A percentile compares a stretch with the other conserved stretches of the same genome.
Evolutionary conservation across 352 stramenopile species (phyloP).

Genomic region (Phytophthora boehmeriae): DNA sequence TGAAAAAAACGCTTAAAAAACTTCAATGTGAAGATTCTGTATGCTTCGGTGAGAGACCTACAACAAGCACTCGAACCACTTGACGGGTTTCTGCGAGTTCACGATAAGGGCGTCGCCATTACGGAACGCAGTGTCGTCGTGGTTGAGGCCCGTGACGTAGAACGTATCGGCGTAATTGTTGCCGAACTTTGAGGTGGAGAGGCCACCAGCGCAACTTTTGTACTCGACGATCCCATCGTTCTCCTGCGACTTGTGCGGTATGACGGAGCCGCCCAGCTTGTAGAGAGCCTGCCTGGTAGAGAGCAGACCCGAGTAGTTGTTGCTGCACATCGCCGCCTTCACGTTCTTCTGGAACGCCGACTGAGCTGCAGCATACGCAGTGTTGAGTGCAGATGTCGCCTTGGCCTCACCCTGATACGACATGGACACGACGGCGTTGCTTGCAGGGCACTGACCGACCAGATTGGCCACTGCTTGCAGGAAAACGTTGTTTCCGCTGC

Average conservation of each 20-base stretch:
- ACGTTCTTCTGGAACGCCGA: conserved; percentile 34
- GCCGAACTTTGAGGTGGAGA: conserved; percentile 39
- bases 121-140: conserved; percentile 44
- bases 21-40: too few relatives aligned
- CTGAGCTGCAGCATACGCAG: conserved; percentile 33
- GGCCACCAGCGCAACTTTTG: conserved; percentile 39
- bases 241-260: conserved; percentile 36
- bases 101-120: conserved; percentile 40
- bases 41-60: too few relatives aligned
- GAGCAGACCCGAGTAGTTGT: conserved; percentile 41
- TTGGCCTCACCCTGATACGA: conserved; percentile 32
- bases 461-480: conserved; percentile 36
- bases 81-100: conserved; percentile 41
- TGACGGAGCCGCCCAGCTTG: conserved; percentile 26
- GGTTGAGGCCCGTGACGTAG: conserved; percentile 51
- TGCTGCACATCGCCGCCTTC: conserved; percentile 40
- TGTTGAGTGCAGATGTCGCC: conserved; percentile 23
- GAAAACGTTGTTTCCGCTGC: conserved; percentile 25
- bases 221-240: conserved; percentile 52
- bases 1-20: too few relatives aligned
- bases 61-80: conserved; percentile 49
- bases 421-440: conserved; percentile 19
- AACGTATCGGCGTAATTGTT: conserved; percentile 32
- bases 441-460: conserved; percentile 39
- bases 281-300: conserved; percentile 27